Evolutionary conservation across 768 basidiomycete species (phyloP).

Genomic region (Cubamyces lactineus): DNA sequence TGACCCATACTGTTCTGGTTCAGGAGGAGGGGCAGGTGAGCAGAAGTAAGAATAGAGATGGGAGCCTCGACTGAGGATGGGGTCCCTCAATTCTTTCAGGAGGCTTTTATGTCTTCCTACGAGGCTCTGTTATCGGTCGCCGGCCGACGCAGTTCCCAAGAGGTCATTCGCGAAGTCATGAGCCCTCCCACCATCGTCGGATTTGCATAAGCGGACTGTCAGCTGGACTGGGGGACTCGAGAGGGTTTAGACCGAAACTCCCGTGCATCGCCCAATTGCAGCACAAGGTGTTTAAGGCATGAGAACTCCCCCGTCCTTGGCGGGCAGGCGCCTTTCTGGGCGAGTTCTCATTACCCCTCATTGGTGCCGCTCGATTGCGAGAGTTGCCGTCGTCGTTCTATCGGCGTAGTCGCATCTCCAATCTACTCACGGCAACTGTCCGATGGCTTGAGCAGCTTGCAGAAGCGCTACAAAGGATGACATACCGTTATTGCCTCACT

Average conservation of each 20-base stretch:
- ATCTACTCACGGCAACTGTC: slow-evolving; percentile 15
- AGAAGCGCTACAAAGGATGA: neutral
- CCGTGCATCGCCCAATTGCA: slow-evolving; percentile 4
- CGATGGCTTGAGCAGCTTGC: neutral
- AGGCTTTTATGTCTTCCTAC: slow-evolving; percentile 22
- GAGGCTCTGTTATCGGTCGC: slow-evolving; percentile 17
- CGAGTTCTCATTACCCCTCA: slow-evolving; percentile 2
- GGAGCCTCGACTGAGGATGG: slow-evolving; percentile 25
- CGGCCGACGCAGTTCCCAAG: slow-evolving; percentile 19
- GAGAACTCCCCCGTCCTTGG: slow-evolving; percentile 17
- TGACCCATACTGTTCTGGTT: slow-evolving; percentile 42
- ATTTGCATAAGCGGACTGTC: slow-evolving; percentile 25
- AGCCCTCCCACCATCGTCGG: slow-evolving; percentile 19
- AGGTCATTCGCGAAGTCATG: slow-evolving; percentile 29
- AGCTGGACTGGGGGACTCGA: slow-evolving; percentile 24
- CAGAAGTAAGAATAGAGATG: slow-evolving; percentile 24
- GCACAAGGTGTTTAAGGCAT: slow-evolving; percentile 21
- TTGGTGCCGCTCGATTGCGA: slow-evolving; percentile 13
- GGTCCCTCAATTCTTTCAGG: slow-evolving; percentile 18
- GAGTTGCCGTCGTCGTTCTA: slow-evolving; percentile 10
- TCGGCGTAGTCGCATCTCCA: slow-evolving; percentile 11
- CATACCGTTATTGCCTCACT: neutral
- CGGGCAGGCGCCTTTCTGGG: slow-evolving; percentile 1
- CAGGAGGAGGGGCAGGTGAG: slow-evolving; percentile 21
- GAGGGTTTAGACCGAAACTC: slow-evolving; percentile 22